Evolutionary conservation across 495 filamentous ascomycete genomes (phyloP).

Genomic region (Aspergillus asperescens): DNA sequence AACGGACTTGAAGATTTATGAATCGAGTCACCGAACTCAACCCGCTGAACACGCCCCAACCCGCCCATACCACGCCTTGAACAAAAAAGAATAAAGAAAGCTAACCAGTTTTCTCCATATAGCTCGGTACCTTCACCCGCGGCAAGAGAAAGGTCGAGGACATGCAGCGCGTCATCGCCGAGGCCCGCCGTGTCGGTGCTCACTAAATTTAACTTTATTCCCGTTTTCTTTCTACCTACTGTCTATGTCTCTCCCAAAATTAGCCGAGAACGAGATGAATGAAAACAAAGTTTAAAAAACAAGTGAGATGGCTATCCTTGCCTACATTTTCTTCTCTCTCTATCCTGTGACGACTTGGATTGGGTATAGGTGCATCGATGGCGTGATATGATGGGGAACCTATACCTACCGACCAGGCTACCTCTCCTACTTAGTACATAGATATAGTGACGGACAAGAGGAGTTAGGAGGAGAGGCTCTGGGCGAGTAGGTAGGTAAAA

Average conservation of each 20-base stretch:
- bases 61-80: background rate
- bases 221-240: conserved; percentile 26
- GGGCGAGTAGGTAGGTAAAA: no score
- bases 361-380: no score
- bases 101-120: conserved; percentile 18
- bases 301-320: background rate
- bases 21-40: background rate
- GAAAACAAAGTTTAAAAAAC: conserved; percentile 15
- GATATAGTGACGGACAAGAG: conserved; percentile 15
- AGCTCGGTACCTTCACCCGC: conserved; percentile 95
- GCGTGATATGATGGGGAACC: no score
- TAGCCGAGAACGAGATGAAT: conserved; percentile 20
- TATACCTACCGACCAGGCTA: conserved; percentile 1
- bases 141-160: conserved; percentile 99
- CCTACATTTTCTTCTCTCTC: background rate
- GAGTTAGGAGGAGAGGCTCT: no score
- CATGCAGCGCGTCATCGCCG: conserved; percentile 93
- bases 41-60: background rate
- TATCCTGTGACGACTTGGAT: no score
- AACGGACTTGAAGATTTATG: no score
- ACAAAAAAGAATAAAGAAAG: background rate
- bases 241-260: conserved; percentile 22
- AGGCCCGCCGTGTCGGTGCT: conserved; percentile 72
- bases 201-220: conserved; percentile 56
- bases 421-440: background rate